These are phyloP conservation scores for Boletus tylopilopsis DNA, from an alignment of 768 basidiomycete genomes.

Conservation along the genomic window DNA sequence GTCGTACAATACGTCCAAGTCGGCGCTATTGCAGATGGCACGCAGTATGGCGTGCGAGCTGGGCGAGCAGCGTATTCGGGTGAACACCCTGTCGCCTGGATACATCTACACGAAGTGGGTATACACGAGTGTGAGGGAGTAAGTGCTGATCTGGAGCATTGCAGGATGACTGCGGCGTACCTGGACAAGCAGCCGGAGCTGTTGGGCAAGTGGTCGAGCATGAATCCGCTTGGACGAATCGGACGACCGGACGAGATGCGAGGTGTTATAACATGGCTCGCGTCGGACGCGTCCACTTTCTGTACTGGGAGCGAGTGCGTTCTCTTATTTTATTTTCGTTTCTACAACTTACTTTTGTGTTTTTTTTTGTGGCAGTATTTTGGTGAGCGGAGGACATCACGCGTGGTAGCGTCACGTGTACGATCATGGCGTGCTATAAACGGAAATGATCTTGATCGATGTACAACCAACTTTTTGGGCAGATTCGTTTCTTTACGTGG, in stretches of 20 bases:
- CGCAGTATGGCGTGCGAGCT: constrained; percentile 83
- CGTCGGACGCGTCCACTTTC: constrained; percentile 71
- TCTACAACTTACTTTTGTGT: no score
- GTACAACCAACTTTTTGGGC: no score
- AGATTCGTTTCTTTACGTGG: no score
- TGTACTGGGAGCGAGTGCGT: constrained; percentile 83
- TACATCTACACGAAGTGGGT: constrained; percentile 65
- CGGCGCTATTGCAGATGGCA: constrained; percentile 75
- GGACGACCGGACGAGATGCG: constrained; percentile 71
- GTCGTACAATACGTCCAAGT: constrained; percentile 75
- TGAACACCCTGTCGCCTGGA: constrained; percentile 75
- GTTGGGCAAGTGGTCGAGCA: constrained; percentile 58
- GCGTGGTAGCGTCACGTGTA: no score
- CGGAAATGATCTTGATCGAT: no score
- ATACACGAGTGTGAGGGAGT: no score
- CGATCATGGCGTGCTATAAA: no score
- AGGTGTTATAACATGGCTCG: constrained; percentile 68
- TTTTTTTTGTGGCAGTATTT: no score
- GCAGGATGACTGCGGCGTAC: constrained; percentile 72
- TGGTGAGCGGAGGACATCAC: no score
- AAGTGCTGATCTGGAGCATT: no score
- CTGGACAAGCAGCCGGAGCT: constrained; percentile 63
- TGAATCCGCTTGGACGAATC: constrained; percentile 69
- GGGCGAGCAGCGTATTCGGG: constrained; percentile 59
- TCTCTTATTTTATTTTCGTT: no score